Conservation (phyloP, 495 filamentous ascomycete species). For the Aspergillus kassunensis region DNA sequence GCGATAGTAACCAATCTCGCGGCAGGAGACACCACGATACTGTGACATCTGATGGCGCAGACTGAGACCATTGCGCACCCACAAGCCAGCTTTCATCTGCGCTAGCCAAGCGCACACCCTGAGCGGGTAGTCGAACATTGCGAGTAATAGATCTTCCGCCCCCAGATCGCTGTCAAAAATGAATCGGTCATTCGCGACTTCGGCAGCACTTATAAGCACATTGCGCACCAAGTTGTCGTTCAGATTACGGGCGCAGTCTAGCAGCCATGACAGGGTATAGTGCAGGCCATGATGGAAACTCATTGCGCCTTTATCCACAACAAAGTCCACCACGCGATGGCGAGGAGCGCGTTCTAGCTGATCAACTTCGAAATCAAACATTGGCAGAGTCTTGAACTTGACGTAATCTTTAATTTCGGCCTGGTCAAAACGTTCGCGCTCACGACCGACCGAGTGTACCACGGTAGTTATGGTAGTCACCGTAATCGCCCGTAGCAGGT, state of each 20-base stretch:
- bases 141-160: conserved; percentile 76
- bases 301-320: conserved; percentile 81
- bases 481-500: conserved; percentile 69
- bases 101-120: conserved; percentile 93
- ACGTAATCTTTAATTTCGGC: conserved; percentile 84
- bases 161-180: conserved; percentile 26
- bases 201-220: conserved; percentile 56
- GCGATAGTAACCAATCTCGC: conserved; percentile 88
- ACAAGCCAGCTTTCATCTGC: conserved; percentile 97
- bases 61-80: conserved; percentile 96
- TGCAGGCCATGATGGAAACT: conserved; percentile 98
- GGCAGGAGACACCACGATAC: conserved; percentile 79
- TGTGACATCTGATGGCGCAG: conserved; percentile 91
- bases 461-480: conserved; percentile 73
- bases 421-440: conserved; percentile 79
- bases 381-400: conserved; percentile 68
- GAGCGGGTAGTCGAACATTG: conserved; percentile 88
- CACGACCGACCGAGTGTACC: conserved; percentile 80
- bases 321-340: conserved; percentile 73
- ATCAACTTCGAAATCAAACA: conserved; percentile 74
- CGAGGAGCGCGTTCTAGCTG: conserved; percentile 34
- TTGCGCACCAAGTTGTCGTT: conserved; percentile 56
- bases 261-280: conserved; percentile 95
- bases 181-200: conserved; percentile 32
- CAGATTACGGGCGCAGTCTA: conserved; percentile 83